phyloP scores from a whole-genome alignment of 2,329 filamentous ascomycete species.

The Monosporascus sp. region DNA sequence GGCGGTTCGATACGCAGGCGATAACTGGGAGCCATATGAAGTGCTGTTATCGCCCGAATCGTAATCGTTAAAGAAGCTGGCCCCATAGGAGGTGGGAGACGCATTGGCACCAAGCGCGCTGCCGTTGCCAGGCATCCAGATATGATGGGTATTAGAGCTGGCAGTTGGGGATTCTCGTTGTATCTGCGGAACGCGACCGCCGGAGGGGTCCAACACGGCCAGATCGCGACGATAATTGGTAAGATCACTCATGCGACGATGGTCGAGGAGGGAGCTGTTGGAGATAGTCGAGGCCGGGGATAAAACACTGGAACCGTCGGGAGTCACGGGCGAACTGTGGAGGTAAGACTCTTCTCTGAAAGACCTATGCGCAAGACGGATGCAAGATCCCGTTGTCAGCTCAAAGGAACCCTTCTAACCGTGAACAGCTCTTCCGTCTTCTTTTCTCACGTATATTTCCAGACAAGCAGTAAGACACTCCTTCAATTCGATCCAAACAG shows the following conservation, averaged over 20 bases:
- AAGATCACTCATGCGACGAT: conserved; percentile 56
- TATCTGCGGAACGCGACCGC: conserved; percentile 52
- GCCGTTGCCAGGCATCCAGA: conserved; percentile 50
- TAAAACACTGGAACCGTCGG: conserved; percentile 38
- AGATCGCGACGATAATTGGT: conserved; percentile 69
- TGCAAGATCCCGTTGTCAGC: conserved; percentile 26
- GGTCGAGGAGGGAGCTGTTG: conserved; percentile 49
- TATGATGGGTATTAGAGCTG: conserved; percentile 47
- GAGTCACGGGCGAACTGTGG: conserved; percentile 46
- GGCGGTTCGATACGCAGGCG: conserved; percentile 63
- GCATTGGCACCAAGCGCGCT: conserved; percentile 26
- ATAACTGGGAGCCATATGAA: conserved; percentile 59
- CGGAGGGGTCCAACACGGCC: conserved; percentile 59
- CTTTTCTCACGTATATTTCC: background rate
- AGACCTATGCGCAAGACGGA: conserved; percentile 22
- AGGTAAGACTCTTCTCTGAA: conserved; percentile 37
- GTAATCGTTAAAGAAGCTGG: conserved; percentile 71
- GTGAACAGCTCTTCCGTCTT: background rate
- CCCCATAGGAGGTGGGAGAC: conserved; percentile 35
- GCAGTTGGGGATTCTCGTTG: conserved; percentile 55
- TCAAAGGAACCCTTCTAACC: conserved; percentile 5
- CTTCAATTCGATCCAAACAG: background rate
- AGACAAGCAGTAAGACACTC: background rate
- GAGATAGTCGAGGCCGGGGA: conserved; percentile 38
- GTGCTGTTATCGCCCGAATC: conserved; percentile 66